Evolutionary conservation across 352 stramenopile genomes (phyloP), one percentile per base, ranked within the genome.

Genomic region (Achlya hypogyna): DNA sequence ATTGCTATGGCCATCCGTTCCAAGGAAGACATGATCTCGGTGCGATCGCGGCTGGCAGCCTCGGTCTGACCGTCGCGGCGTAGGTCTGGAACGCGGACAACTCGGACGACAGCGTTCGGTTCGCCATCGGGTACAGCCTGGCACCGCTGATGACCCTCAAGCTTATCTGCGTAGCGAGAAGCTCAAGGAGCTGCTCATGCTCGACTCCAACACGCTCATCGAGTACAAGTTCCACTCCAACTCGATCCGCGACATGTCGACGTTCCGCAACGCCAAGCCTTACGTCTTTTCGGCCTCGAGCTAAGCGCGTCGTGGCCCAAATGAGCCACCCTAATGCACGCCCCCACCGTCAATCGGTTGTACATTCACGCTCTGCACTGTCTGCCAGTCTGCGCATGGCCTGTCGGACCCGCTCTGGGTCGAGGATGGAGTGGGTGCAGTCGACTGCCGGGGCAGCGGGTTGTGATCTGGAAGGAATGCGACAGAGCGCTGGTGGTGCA

Each of bases 201-300:
- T 97, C 42, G 91, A 97, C 75, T 88, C 89, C 43, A 96, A 95
- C 73, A 97, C 91, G 67, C 79, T 97, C 63, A 95, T 97, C 62
- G 91, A 97, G 78, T 97, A 97, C 83, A 97, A 97, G 77, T 92
- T 96, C 73, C 89, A 97, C 77, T 77, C 88, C 34, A 91, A 95
- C 74, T 94, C 84, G 72, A 93, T 97, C 72, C 79, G 89, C 60
- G 91, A 97, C 78, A 95, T 95, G 82, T 96, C 86, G 62, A 97
- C 91, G 18, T 97, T 97, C 78, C 85, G 91, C 66, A 96, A 96
- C 72, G 89, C 89, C 65, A 95, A 97, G 79, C 78, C 85, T 29
- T 97, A 96, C 74, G 89, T 96, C 49, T 96, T 97, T 62, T 84
- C 87, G 34, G 82, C 82, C 8, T 73, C 77, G 32, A 69, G 6